Evolutionary conservation across 2,329 filamentous ascomycete genomes (phyloP).

Genomic region (Aspergillus eucalypticola): DNA sequence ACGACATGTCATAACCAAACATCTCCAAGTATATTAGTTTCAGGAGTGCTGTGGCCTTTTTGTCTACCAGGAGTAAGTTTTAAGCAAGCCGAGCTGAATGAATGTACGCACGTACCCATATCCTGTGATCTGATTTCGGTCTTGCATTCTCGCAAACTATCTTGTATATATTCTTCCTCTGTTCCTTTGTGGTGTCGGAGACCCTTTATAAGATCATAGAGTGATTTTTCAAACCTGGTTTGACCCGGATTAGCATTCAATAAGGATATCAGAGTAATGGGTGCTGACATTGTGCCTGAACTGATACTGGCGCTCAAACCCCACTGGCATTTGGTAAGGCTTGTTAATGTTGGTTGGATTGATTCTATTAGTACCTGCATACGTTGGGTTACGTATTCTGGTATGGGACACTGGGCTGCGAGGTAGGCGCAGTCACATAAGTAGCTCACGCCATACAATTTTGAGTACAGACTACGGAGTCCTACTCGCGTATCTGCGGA

Average conservation of each 20-base stretch:
- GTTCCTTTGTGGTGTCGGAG: constrained; percentile 92
- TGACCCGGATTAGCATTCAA: background rate
- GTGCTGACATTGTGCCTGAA: constrained; percentile 16
- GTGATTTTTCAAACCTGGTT: constrained; percentile 93
- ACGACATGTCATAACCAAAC: constrained; percentile 99
- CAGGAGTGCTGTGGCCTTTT: constrained; percentile 92
- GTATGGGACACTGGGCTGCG: background rate
- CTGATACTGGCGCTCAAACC: background rate
- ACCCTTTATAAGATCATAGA: constrained; percentile 97
- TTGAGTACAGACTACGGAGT: too few species aligned
- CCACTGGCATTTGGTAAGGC: background rate
- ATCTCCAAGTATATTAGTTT: constrained; percentile 98
- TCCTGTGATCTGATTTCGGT: constrained; percentile 89
- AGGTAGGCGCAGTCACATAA: background rate
- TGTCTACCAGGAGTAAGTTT: constrained; percentile 56
- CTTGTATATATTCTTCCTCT: constrained; percentile 93
- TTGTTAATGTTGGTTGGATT: background rate
- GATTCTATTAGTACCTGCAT: background rate
- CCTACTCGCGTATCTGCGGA: background rate
- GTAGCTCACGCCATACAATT: background rate
- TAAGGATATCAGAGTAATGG: background rate
- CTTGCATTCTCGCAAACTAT: constrained; percentile 91
- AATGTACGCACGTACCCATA: constrained; percentile 65
- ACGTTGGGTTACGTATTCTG: background rate
- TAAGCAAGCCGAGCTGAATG: background rate